phyloP scores from a whole-genome alignment of 1,139 yeast genomes.

The Geotrichum cucujoidarum region DNA sequence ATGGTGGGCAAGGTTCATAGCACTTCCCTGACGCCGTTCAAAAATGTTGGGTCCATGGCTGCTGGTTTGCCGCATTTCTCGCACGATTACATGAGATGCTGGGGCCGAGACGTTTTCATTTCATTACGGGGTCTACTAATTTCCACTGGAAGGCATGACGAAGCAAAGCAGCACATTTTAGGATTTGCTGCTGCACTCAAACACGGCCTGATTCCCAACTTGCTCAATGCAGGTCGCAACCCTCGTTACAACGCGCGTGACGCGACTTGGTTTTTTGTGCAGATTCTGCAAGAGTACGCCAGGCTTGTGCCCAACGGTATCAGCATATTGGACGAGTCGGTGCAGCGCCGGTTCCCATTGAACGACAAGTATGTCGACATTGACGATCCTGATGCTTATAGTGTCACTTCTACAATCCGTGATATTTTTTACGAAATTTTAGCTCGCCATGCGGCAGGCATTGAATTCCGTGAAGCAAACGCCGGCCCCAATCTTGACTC shows the following conservation, averaged over 20 bases:
- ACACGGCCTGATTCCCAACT: slow-evolving; percentile 91
- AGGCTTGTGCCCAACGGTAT: slow-evolving; percentile 63
- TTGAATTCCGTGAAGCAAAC: slow-evolving; percentile 86
- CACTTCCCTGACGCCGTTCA: slow-evolving; percentile 68
- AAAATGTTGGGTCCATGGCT: slow-evolving; percentile 67
- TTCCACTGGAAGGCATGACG: slow-evolving; percentile 71
- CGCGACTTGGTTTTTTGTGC: slow-evolving; percentile 93
- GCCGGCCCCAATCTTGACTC: slow-evolving; percentile 86
- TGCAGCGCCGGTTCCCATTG: slow-evolving; percentile 79
- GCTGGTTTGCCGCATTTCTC: slow-evolving; percentile 97
- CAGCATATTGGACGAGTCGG: slow-evolving; percentile 61
- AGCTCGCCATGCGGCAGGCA: slow-evolving; percentile 81
- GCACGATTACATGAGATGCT: slow-evolving; percentile 86
- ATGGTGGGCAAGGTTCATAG: slow-evolving; percentile 74
- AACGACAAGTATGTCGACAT: slow-evolving; percentile 73
- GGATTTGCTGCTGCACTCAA: slow-evolving; percentile 88
- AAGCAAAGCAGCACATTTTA: slow-evolving; percentile 74
- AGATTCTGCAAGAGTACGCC: slow-evolving; percentile 79
- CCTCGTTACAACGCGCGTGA: slow-evolving; percentile 96
- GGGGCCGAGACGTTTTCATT: slow-evolving; percentile 97
- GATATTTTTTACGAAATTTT: slow-evolving; percentile 81
- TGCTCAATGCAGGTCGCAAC: slow-evolving; percentile 85
- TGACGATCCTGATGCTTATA: slow-evolving; percentile 71
- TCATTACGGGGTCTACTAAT: slow-evolving; percentile 76
- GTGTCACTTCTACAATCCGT: slow-evolving; percentile 60